Conservation (phyloP, 495 filamentous ascomycete species). For the Podospora comata region DNA sequence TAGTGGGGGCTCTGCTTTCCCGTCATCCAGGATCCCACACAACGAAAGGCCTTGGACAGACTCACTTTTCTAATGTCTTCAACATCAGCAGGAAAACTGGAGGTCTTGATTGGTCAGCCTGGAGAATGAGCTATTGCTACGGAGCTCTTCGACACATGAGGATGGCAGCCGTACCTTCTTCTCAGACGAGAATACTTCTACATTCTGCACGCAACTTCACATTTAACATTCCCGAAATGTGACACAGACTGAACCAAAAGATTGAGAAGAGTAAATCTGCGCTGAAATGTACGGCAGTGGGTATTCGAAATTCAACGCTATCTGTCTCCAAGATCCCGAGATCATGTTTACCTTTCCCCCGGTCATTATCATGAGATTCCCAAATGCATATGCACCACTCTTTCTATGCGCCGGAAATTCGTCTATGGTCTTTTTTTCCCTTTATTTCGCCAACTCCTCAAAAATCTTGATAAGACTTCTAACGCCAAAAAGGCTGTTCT, state of each 20-base stretch:
- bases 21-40: no score
- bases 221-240: no score
- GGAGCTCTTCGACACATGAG: no score
- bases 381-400: neutral
- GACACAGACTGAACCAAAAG: no score
- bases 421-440: neutral
- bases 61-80: no score
- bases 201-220: no score
- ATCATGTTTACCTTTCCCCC: neutral
- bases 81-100: no score
- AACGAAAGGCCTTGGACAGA: no score
- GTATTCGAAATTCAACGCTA: neutral
- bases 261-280: neutral
- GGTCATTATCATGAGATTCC: neutral
- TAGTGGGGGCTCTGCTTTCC: neutral
- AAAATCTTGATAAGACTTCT: constrained; percentile 70
- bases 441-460: constrained; percentile 51
- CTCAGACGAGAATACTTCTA: no score
- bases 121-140: no score
- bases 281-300: neutral
- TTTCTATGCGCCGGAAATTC: neutral
- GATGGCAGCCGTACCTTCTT: no score
- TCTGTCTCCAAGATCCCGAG: neutral
- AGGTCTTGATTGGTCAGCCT: no score
- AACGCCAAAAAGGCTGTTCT: constrained; percentile 77